Evolutionary conservation across 2,329 filamentous ascomycete genomes (phyloP).

Genomic region (Colletotrichum liriopes): DNA sequence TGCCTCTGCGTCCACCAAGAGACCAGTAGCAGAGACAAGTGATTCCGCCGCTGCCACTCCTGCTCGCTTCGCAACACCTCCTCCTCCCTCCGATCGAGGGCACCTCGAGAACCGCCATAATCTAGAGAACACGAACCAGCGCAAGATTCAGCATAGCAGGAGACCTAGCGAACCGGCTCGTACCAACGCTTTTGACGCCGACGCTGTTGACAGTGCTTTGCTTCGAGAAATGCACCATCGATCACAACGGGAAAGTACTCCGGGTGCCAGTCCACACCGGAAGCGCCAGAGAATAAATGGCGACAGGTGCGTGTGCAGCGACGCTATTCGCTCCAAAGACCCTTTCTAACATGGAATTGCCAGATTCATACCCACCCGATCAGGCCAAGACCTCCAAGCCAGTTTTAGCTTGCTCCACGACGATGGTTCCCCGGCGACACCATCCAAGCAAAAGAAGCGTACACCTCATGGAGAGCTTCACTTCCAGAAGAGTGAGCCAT

Average conservation of each 20-base stretch:
- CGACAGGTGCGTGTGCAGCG: conserved; percentile 66
- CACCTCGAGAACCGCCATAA: conserved; percentile 60
- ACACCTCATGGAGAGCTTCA: conserved; percentile 91
- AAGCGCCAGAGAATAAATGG: conserved; percentile 74
- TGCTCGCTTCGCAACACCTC: conserved; percentile 61
- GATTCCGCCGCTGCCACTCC: conserved; percentile 54
- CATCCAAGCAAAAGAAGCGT: conserved; percentile 87
- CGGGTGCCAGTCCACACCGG: conserved; percentile 69
- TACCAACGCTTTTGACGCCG: conserved; percentile 61
- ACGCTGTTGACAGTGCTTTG: conserved; percentile 66
- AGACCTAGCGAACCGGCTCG: conserved; percentile 56
- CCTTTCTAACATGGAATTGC: conserved; percentile 7
- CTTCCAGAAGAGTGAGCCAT: conserved; percentile 86
- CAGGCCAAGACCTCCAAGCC: conserved; percentile 92
- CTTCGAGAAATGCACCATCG: conserved; percentile 67
- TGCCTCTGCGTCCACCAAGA: conserved; percentile 49
- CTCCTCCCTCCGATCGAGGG: conserved; percentile 60
- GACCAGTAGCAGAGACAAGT: conserved; percentile 52
- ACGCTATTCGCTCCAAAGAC: neutral
- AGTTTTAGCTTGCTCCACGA: conserved; percentile 94
- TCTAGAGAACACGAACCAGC: conserved; percentile 54
- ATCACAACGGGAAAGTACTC: conserved; percentile 67
- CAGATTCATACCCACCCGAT: conserved; percentile 95
- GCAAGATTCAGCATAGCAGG: conserved; percentile 52
- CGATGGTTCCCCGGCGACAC: conserved; percentile 92